Conservation (phyloP, 345 rosid genomes). For the Aethionema arabicum region DNA sequence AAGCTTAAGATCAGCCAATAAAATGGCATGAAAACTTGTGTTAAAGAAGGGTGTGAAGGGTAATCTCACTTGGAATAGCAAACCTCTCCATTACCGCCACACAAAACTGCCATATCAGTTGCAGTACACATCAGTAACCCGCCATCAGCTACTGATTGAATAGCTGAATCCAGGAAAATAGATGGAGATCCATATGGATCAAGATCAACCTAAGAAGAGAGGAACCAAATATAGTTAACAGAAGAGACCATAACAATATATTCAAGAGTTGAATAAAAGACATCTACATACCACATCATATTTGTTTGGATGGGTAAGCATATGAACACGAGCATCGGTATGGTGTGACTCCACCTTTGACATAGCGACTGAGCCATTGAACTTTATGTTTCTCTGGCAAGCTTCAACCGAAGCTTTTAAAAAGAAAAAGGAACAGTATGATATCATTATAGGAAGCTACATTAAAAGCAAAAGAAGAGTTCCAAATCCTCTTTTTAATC, state of each 20-base stretch:
- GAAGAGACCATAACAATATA: background rate
- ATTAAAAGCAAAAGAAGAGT: background rate
- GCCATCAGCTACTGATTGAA: constrained; percentile 90
- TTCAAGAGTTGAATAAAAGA: background rate
- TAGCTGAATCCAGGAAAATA: constrained; percentile 87
- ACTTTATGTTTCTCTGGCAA: constrained; percentile 85
- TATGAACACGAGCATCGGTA: constrained; percentile 91
- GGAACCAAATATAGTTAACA: constrained; percentile 8
- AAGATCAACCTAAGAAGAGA: constrained; percentile 78
- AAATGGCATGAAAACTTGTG: constrained; percentile 5
- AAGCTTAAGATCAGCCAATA: constrained; percentile 21
- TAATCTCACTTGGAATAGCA: constrained; percentile 95
- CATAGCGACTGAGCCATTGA: constrained; percentile 79
- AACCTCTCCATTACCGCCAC: constrained; percentile 97
- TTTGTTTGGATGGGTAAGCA: constrained; percentile 94
- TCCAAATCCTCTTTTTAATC: background rate
- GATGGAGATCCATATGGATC: constrained; percentile 99
- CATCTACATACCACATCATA: constrained; percentile 73
- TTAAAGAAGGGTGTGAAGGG: constrained; percentile 20
- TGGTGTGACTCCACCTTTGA: constrained; percentile 93
- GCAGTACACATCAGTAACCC: constrained; percentile 97
- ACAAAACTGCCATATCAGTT: constrained; percentile 96
- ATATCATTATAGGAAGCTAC: constrained; percentile 4
- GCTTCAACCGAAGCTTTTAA: constrained; percentile 81
- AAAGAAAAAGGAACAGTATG: background rate